phyloP scores from a whole-genome alignment of 2,329 filamentous ascomycete genomes.

The Elsinoe fawcettii region DNA sequence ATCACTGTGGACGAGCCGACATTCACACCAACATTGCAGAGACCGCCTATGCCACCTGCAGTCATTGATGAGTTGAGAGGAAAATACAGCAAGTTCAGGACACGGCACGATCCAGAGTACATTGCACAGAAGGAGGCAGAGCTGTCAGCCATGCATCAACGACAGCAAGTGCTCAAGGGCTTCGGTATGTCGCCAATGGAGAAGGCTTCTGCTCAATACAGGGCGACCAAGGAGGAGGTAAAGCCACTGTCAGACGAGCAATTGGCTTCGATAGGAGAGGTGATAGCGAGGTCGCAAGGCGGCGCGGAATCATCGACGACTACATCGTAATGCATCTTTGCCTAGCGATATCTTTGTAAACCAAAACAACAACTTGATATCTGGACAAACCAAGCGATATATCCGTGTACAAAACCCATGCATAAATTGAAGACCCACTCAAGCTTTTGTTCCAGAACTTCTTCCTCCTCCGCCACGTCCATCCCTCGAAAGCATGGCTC shows the following conservation, averaged over 20 bases:
- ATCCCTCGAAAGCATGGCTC: background rate
- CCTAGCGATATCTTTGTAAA: background rate
- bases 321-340: background rate
- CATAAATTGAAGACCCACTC: conserved; percentile 1
- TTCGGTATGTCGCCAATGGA: conserved; percentile 42
- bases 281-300: conserved; percentile 27
- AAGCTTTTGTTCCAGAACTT: conserved; percentile 4
- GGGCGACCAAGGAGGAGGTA: conserved; percentile 32
- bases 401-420: conserved; percentile 2
- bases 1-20: conserved; percentile 66
- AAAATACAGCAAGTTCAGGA: conserved; percentile 74
- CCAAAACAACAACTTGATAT: background rate
- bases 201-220: conserved; percentile 34
- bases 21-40: conserved; percentile 69
- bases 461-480: conserved; percentile 1
- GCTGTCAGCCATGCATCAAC: conserved; percentile 40
- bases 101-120: conserved; percentile 69
- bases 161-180: conserved; percentile 33
- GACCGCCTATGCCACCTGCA: conserved; percentile 67
- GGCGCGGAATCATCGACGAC: background rate
- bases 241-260: conserved; percentile 31
- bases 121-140: conserved; percentile 56
- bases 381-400: background rate
- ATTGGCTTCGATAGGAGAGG: conserved; percentile 35
- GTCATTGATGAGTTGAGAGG: conserved; percentile 81